These are phyloP conservation scores for Ilyonectria robusta DNA, from an alignment of 2,329 filamentous ascomycete genomes.

Conservation along the genomic window DNA sequence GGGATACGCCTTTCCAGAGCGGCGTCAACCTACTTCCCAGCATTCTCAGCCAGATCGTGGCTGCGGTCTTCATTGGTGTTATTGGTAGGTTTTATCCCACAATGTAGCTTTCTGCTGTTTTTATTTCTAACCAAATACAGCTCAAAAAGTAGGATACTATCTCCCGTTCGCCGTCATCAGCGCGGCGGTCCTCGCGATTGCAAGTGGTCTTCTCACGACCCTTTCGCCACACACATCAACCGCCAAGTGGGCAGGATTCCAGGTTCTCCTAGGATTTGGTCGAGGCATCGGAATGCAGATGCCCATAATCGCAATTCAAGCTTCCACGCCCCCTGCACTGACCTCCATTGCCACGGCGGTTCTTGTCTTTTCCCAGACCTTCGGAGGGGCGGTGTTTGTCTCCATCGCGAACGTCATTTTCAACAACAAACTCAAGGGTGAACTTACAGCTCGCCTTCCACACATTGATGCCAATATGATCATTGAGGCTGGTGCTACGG, in stretches of 20 bases:
- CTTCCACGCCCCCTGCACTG: slow-evolving; percentile 42
- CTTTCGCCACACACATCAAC: slow-evolving; percentile 53
- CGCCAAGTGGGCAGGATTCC: slow-evolving; percentile 60
- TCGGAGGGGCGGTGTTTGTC: slow-evolving; percentile 63
- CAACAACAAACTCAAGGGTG: slow-evolving; percentile 49
- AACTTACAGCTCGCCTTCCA: slow-evolving; percentile 51
- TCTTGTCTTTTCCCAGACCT: slow-evolving; percentile 44
- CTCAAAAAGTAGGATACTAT: slow-evolving; percentile 58
- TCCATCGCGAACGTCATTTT: slow-evolving; percentile 52
- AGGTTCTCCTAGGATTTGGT: slow-evolving; percentile 57
- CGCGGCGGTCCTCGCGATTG: slow-evolving; percentile 50
- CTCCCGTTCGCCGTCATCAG: slow-evolving; percentile 57
- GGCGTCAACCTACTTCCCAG: slow-evolving; percentile 50
- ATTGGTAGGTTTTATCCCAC: slow-evolving; percentile 31
- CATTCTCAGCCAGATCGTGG: slow-evolving; percentile 44
- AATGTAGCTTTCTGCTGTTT: not conserved
- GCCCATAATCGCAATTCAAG: slow-evolving; percentile 49
- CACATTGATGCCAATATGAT: slow-evolving; percentile 49
- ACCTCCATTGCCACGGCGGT: slow-evolving; percentile 48
- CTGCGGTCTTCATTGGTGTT: slow-evolving; percentile 42
- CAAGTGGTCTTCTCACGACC: slow-evolving; percentile 59
- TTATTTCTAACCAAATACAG: slow-evolving; percentile 29
- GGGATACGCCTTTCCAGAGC: slow-evolving; percentile 45
- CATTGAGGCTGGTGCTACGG: slow-evolving; percentile 60
- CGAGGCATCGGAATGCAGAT: slow-evolving; percentile 64